Evolutionary conservation across 2,329 filamentous ascomycete genomes (phyloP), one percentile per base, ranked within the genome.

Genomic region (Aspergillus sojae): DNA sequence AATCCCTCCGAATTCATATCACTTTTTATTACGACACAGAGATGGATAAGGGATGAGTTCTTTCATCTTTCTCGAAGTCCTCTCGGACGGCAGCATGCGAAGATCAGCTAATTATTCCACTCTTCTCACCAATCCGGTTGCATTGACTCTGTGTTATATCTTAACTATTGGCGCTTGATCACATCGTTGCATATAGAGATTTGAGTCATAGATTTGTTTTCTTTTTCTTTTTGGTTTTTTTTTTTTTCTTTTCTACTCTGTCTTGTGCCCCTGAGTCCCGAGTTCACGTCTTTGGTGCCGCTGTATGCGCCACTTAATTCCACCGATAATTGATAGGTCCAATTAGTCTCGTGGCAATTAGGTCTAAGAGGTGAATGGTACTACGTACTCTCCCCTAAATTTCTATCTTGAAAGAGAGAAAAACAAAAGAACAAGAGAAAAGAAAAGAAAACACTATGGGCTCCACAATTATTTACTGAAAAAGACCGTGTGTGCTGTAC

Each of bases 241-340:
- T 34, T 53, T 30, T 11, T 21, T 5, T 3, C 16, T 55, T 26
- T 28, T 46, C 21, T 46, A 16, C 41, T 54, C 41, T 43, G 16
- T 34, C 52, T 52, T 50, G 23, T 5, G 50, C 58, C 48, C 48
- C 58, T 60, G 36, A 46, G 7, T 54, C 23, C 57, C 43, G 9
- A 36, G 12, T 54, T 6, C 58, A 43, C 14, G 48, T 46, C 58
- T 28, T 30, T 5, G 11, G n/a, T 54, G 23, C 58, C 58, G 58
- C 58, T 60, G 58, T 46, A 60, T 43, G 34, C 58, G 58, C 58
- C 46, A 19, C 16, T 55, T 11, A 53, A 30, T 57, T 26, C 39
- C 23, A 57, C 26, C 28, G 28, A 32, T 57, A 30, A 14, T 21
- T 45, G 52, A 55, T 39, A 39, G 52, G n/a, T 55, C 52, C 12